Base-by-base conservation (phyloP, 495 filamentous ascomycete genomes). In the Clohesyomyces aquaticus region DNA sequence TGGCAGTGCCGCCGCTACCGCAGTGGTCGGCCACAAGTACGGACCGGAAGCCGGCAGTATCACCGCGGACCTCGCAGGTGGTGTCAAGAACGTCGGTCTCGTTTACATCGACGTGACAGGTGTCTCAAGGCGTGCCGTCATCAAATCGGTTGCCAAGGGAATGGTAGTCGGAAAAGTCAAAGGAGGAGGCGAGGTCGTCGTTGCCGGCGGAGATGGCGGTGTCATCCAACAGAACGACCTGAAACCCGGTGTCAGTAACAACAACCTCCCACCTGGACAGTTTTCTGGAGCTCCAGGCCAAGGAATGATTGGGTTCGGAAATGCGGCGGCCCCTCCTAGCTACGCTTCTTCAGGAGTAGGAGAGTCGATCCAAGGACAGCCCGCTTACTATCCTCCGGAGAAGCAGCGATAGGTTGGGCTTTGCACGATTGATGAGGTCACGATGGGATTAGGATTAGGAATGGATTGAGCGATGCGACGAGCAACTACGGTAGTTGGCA, bases 61-160 rank as follows among this genome's bases (percentile, higher is more conserved):
- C 3, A 84, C 91, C 3, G 77, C 80, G 49, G 80, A 87, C 47
- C 69, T 98, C 50, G 90, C 90, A 0, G 88, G 92, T 2, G 91
- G 91, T 4, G 87, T 96, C 66, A 95, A 90, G 78, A 98, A 98
- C 68, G 95, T 98, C 43, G 93, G 92, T 3, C 78, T 98, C 38
- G 94, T 98, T n/a, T 98, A 98, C 71, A 93, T 98, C 42, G 94
- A 98, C 71, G 95, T 93, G 6, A 86, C 91, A 0, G 94, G 94
- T 3, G 95, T 98, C 3, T 93, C 88, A 50, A 80, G 94, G 12
- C 81, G 88, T 63, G 95, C 95, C 0, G 82, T 98, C 52, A 84
- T 98, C 63, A 98, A 95, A 79, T 82, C 80, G 2, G 94, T 98
- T 4, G 94, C 95, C 21, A 97, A 96, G 78, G 94, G 95, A n/a